A percentile compares a stretch with the other conserved stretches of the same genome.
Evolutionary conservation across 148 eudicot genomes (phyloP).

Genomic region (Tetragonia tetragonoides): DNA sequence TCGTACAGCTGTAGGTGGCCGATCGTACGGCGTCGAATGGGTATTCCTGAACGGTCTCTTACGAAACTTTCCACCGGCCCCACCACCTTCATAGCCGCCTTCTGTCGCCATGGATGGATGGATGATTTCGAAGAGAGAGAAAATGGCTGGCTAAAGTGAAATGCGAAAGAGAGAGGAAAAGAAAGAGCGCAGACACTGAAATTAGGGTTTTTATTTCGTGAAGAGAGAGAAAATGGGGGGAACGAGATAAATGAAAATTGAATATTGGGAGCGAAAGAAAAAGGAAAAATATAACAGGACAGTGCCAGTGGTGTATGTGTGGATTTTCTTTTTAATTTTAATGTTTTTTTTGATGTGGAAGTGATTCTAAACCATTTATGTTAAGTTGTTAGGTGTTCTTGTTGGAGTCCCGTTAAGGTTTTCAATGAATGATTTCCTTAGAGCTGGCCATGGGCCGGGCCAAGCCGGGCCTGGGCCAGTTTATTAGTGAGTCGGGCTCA

Average conservation of each 20-base stretch:
- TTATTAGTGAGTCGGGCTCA: no score
- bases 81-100: conserved; percentile 20
- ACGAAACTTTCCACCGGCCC: conserved; percentile 70
- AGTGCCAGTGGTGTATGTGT: no score
- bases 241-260: background rate
- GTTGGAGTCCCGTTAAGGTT: no score
- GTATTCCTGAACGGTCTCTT: conserved; percentile 37
- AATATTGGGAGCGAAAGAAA: background rate
- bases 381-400: no score
- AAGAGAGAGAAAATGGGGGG: conserved; percentile 12
- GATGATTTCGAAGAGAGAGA: conserved; percentile 16
- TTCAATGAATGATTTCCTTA: no score
- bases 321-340: no score
- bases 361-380: no score
- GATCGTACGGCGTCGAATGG: conserved; percentile 77
- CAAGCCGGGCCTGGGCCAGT: no score
- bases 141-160: background rate
- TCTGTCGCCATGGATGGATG: conserved; percentile 36
- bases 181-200: conserved; percentile 22
- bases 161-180: conserved; percentile 13
- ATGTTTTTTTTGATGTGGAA: no score
- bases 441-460: no score
- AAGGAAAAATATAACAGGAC: no score
- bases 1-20: conserved; percentile 57
- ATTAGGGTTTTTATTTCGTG: conserved; percentile 32